Evolutionary conservation across 768 basidiomycete species (phyloP).

Genomic region (Tulasnella sp.): DNA sequence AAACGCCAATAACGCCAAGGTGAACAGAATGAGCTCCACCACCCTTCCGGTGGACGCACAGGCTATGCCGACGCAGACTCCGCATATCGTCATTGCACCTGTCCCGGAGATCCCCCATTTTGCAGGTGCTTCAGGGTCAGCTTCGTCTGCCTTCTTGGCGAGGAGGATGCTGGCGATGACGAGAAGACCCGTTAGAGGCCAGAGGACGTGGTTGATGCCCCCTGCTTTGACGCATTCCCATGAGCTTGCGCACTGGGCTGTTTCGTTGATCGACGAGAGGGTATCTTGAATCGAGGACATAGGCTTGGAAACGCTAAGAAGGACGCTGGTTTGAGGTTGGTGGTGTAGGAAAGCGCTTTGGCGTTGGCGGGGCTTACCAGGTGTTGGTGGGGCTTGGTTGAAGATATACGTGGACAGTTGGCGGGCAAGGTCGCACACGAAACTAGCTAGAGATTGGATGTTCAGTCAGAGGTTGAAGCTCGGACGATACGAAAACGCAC

Average conservation of each 20-base stretch:
- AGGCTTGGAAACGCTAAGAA: background rate
- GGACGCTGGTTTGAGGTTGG: background rate
- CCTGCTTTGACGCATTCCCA: background rate
- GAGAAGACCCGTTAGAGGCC: background rate
- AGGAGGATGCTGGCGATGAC: background rate
- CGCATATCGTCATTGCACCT: background rate
- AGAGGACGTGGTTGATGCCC: background rate
- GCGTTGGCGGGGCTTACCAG: background rate
- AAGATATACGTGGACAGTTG: background rate
- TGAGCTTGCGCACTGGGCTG: background rate
- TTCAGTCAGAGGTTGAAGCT: background rate
- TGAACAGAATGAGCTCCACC: background rate
- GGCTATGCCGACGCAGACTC: background rate
- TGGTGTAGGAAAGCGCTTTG: background rate
- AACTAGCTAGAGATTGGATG: background rate
- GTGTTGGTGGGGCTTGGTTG: background rate
- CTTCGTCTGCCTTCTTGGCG: background rate
- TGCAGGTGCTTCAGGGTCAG: background rate
- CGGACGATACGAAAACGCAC: background rate
- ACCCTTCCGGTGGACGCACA: background rate
- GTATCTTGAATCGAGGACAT: background rate
- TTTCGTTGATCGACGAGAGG: background rate
- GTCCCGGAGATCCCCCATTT: background rate
- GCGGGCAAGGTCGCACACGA: background rate
- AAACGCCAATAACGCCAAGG: background rate